These are phyloP conservation scores for Schwanniomyces vanrijiae DNA, from an alignment of 805 yeast genomes.

Conservation along the genomic window DNA sequence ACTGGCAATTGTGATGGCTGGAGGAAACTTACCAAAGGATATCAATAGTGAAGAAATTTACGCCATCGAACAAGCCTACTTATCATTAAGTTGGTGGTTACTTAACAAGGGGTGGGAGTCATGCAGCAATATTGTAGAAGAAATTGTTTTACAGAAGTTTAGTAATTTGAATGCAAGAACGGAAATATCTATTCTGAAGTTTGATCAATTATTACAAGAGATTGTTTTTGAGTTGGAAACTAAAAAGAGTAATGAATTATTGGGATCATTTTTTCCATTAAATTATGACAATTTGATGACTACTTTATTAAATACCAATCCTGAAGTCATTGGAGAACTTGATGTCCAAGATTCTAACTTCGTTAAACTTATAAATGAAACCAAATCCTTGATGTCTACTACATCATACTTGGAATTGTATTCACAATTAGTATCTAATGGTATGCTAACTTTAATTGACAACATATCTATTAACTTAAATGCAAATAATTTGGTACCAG, in stretches of 20 bases:
- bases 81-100: slow-evolving; percentile 92
- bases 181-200: slow-evolving; percentile 63
- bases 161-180: slow-evolving; percentile 68
- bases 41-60: slow-evolving; percentile 39
- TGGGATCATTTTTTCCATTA: slow-evolving; percentile 35
- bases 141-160: slow-evolving; percentile 60
- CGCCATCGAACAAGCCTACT: slow-evolving; percentile 73
- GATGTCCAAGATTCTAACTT: slow-evolving; percentile 38
- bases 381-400: slow-evolving; percentile 40
- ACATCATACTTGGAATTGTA: slow-evolving; percentile 31
- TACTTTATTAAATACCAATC: slow-evolving; percentile 50
- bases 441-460: slow-evolving; percentile 33
- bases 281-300: slow-evolving; percentile 39
- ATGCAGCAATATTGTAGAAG: slow-evolving; percentile 53
- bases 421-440: slow-evolving; percentile 29
- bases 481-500: slow-evolving; percentile 9
- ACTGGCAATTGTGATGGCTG: slow-evolving; percentile 72
- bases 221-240: slow-evolving; percentile 21
- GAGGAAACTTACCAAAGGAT: slow-evolving; percentile 29
- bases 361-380: slow-evolving; percentile 44
- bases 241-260: slow-evolving; percentile 12
- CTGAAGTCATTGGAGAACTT: slow-evolving; percentile 37
- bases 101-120: slow-evolving; percentile 80
- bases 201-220: slow-evolving; percentile 35
- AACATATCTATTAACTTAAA: slow-evolving; percentile 30